phyloP scores from a whole-genome alignment of 2,329 filamentous ascomycete species.

The Fusarium graminum region DNA sequence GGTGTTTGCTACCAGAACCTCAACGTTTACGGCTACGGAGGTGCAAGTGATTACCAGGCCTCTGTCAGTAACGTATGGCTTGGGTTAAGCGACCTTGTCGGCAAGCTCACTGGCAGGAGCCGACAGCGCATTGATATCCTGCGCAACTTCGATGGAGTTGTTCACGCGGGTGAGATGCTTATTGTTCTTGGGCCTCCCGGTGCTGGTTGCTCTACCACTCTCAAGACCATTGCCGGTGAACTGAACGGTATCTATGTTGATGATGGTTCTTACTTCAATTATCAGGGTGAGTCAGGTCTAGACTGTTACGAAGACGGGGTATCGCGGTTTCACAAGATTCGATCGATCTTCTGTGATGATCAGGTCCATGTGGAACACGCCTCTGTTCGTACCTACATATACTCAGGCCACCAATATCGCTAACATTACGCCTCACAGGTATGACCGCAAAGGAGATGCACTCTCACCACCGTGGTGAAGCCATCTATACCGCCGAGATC shows the following conservation, averaged over 20 bases:
- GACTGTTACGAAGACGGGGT: neutral
- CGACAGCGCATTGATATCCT: slow-evolving; percentile 75
- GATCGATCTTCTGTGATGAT: slow-evolving; percentile 18
- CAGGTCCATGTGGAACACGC: slow-evolving; percentile 22
- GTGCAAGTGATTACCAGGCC: slow-evolving; percentile 78
- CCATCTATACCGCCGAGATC: slow-evolving; percentile 87
- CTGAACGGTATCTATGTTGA: slow-evolving; percentile 84
- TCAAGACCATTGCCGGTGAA: slow-evolving; percentile 88
- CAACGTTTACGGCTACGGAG: slow-evolving; percentile 76
- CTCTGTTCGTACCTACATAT: slow-evolving; percentile 11
- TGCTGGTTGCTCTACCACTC: slow-evolving; percentile 83
- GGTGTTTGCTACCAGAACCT: slow-evolving; percentile 77
- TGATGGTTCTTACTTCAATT: slow-evolving; percentile 80
- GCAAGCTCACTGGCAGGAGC: slow-evolving; percentile 64
- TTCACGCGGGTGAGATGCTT: slow-evolving; percentile 79
- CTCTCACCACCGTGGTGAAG: slow-evolving; percentile 82
- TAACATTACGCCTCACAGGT: slow-evolving; percentile 56
- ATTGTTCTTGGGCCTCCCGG: slow-evolving; percentile 80
- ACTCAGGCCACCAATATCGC: slow-evolving; percentile 4
- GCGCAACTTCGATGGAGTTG: slow-evolving; percentile 74
- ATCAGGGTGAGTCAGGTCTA: slow-evolving; percentile 69
- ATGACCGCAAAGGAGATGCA: slow-evolving; percentile 81
- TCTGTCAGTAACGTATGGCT: slow-evolving; percentile 73
- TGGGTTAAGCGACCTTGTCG: slow-evolving; percentile 59
- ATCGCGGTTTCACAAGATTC: slow-evolving; percentile 15